Evolutionary conservation across 2,329 filamentous ascomycete genomes (phyloP).

Genomic region (Penicillium sp.): DNA sequence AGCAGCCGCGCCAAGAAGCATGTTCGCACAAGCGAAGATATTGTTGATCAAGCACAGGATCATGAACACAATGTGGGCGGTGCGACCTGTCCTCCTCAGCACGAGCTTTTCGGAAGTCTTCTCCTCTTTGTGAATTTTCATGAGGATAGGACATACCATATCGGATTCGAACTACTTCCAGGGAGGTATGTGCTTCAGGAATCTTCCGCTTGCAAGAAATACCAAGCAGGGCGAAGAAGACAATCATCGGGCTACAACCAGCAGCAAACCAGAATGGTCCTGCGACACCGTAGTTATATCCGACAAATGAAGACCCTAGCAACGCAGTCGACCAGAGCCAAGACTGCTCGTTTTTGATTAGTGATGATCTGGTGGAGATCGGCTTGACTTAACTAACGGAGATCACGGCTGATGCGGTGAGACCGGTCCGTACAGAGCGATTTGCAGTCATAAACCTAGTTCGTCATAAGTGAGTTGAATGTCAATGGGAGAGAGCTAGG

Average conservation of each 20-base stretch:
- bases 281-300: constrained; percentile 59
- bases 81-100: constrained; percentile 27
- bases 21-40: constrained; percentile 58
- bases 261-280: constrained; percentile 63
- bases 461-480: constrained; percentile 4
- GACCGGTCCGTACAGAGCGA: constrained; percentile 54
- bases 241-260: constrained; percentile 60
- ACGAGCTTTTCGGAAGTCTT: neutral
- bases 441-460: constrained; percentile 59
- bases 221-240: constrained; percentile 57
- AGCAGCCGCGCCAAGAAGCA: constrained; percentile 54
- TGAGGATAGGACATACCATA: constrained; percentile 43
- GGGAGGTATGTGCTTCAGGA: constrained; percentile 58
- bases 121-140: too few species aligned
- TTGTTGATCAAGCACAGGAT: constrained; percentile 59
- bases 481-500: neutral
- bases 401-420: constrained; percentile 59
- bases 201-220: constrained; percentile 58
- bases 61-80: constrained; percentile 58
- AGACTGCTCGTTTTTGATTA: constrained; percentile 33
- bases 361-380: too few species aligned
- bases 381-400: constrained; percentile 38
- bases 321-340: constrained; percentile 61
- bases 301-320: constrained; percentile 55
- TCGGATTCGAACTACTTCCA: constrained; percentile 58